Evolutionary conservation across 495 filamentous ascomycete species (phyloP).

Genomic region (Podospora sp.): DNA sequence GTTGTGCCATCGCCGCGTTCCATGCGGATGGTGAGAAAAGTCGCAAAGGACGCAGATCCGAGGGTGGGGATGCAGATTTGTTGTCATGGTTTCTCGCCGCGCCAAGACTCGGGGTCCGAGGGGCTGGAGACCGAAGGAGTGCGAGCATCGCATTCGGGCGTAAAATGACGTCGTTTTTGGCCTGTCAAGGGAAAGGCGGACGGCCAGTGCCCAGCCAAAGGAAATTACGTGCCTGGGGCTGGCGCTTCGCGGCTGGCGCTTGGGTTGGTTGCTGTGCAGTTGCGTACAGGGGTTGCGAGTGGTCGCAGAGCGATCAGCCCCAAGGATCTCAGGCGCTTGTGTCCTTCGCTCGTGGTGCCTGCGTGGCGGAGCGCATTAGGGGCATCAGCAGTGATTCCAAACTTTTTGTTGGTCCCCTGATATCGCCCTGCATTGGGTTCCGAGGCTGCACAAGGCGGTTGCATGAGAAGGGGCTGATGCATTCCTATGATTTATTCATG

Average conservation of each 20-base stretch:
- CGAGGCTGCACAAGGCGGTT: too few relatives aligned
- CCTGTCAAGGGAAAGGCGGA: too few relatives aligned
- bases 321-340: background rate
- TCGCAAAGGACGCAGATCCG: background rate
- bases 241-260: too few relatives aligned
- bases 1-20: background rate
- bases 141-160: background rate
- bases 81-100: background rate
- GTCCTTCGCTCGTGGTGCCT: too few relatives aligned
- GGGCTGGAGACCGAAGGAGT: background rate
- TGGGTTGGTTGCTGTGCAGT: too few relatives aligned
- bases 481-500: too few relatives aligned
- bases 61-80: background rate
- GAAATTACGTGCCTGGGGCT: background rate
- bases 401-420: too few relatives aligned
- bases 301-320: background rate
- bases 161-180: background rate
- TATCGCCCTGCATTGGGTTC: too few relatives aligned
- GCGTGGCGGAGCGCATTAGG: too few relatives aligned
- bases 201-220: background rate
- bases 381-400: too few relatives aligned
- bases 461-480: too few relatives aligned
- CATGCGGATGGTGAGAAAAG: background rate
- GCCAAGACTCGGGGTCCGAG: background rate
- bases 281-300: background rate